Conservation (phyloP, 352 stramenopile genomes). For the Phytophthora sojae region DNA sequence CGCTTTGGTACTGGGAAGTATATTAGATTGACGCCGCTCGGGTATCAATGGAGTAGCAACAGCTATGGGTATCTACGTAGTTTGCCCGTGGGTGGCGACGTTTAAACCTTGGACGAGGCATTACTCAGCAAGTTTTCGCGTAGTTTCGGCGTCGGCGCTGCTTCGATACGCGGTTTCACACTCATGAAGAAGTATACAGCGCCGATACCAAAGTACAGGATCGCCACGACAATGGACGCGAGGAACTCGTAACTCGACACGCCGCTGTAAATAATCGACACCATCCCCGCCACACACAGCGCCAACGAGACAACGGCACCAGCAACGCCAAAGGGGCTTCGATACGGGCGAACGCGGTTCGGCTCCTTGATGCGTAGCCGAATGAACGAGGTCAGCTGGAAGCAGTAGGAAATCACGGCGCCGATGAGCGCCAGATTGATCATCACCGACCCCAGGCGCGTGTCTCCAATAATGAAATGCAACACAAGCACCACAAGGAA, state of each 20-base stretch:
- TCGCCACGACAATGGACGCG: constrained; percentile 60
- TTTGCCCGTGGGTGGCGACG: not conserved
- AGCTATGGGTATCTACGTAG: not conserved
- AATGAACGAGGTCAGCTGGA: constrained; percentile 70
- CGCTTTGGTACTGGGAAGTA: not conserved
- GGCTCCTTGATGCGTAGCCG: constrained; percentile 60
- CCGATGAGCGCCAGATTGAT: constrained; percentile 79
- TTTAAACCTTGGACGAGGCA: constrained; percentile 21
- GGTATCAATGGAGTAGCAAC: not conserved
- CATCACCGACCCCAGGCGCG: constrained; percentile 63
- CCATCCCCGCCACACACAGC: constrained; percentile 54
- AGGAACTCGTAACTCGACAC: constrained; percentile 64
- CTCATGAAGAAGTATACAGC: constrained; percentile 54
- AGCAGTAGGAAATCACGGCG: constrained; percentile 68
- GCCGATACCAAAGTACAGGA: constrained; percentile 61
- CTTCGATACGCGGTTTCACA: constrained; percentile 45
- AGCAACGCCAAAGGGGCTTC: constrained; percentile 60
- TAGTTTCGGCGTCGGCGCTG: constrained; percentile 43
- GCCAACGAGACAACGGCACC: constrained; percentile 53
- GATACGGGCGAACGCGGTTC: constrained; percentile 55
- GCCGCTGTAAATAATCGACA: constrained; percentile 77
- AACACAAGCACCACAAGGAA: constrained; percentile 59
- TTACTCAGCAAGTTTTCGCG: constrained; percentile 59
- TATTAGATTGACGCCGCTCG: not conserved
- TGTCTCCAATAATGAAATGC: constrained; percentile 69